Conservation (phyloP, 148 eudicot species). For the Vaccinium darrowii region DNA sequence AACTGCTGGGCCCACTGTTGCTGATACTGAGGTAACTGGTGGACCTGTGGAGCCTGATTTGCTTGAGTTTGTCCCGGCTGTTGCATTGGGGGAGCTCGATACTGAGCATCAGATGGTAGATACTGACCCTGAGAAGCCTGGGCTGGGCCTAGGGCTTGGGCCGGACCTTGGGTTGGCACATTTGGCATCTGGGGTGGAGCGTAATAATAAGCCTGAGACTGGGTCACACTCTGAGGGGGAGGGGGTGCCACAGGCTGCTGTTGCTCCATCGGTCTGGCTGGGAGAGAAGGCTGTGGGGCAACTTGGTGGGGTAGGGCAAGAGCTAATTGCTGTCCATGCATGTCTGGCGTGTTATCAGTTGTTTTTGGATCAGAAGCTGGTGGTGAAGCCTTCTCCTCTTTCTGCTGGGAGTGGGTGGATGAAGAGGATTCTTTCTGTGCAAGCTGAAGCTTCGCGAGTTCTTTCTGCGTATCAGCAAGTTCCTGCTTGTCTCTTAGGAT, state of each 20-base stretch:
- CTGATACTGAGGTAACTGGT: constrained; percentile 59
- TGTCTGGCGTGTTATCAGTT: constrained; percentile 53
- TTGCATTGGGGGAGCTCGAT: constrained; percentile 44
- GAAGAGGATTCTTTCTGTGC: constrained; percentile 75
- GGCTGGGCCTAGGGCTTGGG: constrained; percentile 30
- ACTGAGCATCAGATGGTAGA: constrained; percentile 48
- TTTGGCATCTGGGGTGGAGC: constrained; percentile 48
- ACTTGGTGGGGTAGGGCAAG: constrained; percentile 69
- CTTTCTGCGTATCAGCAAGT: constrained; percentile 91
- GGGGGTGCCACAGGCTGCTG: constrained; percentile 44
- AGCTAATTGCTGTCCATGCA: constrained; percentile 70
- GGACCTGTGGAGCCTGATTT: constrained; percentile 57
- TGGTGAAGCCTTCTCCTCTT: constrained; percentile 54
- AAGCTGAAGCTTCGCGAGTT: constrained; percentile 91
- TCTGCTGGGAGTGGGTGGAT: constrained; percentile 34
- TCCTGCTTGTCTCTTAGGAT: constrained; percentile 97
- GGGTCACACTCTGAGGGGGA: constrained; percentile 43
- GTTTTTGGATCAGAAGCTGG: constrained; percentile 51
- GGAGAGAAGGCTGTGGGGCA: constrained; percentile 45
- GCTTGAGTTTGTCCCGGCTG: constrained; percentile 56
- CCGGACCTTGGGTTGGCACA: constrained; percentile 37
- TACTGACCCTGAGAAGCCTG: constrained; percentile 57
- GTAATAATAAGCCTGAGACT: constrained; percentile 54
- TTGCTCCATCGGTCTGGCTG: constrained; percentile 39
- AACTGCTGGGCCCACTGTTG: constrained; percentile 68